Conservation (phyloP, 2,329 filamentous ascomycete species). For the Pseudopithomyces chartarum region DNA sequence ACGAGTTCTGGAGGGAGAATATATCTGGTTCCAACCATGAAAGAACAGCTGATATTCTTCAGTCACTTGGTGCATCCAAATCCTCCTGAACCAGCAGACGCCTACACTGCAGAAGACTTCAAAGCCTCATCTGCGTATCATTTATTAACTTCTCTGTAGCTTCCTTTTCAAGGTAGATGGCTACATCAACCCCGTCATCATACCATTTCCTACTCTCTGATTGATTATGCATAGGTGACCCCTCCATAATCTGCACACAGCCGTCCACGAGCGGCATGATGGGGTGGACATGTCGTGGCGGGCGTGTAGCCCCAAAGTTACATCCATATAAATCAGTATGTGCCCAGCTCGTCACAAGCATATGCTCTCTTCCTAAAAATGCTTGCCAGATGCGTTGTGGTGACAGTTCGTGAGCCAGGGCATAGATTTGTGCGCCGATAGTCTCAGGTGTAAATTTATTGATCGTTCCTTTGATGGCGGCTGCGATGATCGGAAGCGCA, state of each 20-base stretch:
- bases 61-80: constrained; percentile 2
- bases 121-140: background rate
- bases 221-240: background rate
- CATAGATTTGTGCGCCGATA: background rate
- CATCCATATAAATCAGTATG: background rate
- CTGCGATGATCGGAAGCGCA: background rate
- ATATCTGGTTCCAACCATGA: constrained; percentile 47
- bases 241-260: constrained; percentile 4
- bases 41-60: constrained; percentile 22
- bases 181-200: constrained; percentile 1
- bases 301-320: background rate
- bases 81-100: background rate
- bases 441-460: background rate
- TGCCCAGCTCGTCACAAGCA: constrained; percentile 5
- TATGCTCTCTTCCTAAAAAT: background rate
- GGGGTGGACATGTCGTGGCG: background rate
- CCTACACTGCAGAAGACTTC: background rate
- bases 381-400: constrained; percentile 1
- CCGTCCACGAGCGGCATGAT: constrained; percentile 4
- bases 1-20: constrained; percentile 70
- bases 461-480: background rate
- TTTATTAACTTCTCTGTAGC: background rate
- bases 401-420: background rate
- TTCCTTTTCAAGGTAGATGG: constrained; percentile 1
- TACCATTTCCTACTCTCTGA: background rate